Conservation (phyloP, 1,139 yeast genomes). For the Meyerozyma elateridarum region DNA sequence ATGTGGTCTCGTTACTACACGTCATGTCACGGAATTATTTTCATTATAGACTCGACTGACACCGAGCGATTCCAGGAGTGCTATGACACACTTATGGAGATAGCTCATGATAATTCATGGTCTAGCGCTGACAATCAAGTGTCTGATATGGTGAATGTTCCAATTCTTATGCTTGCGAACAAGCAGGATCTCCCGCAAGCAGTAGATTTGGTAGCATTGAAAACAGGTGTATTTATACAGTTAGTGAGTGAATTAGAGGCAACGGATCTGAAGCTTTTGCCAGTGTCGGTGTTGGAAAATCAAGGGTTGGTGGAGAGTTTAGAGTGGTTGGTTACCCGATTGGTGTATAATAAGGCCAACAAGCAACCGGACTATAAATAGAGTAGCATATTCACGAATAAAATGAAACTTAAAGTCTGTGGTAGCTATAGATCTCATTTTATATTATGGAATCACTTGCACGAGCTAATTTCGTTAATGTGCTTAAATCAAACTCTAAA, state of each 20-base stretch:
- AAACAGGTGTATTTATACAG: slow-evolving; percentile 73
- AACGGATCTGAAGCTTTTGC: slow-evolving; percentile 82
- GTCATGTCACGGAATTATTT: slow-evolving; percentile 87
- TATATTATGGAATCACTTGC: no score
- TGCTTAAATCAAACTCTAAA: no score
- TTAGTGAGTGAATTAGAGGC: slow-evolving; percentile 82
- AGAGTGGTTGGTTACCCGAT: slow-evolving; percentile 79
- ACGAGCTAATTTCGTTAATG: no score
- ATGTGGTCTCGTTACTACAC: slow-evolving; percentile 86
- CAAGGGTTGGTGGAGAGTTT: slow-evolving; percentile 83
- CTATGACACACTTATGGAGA: slow-evolving; percentile 49
- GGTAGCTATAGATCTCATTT: no score
- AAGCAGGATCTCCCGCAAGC: slow-evolving; percentile 81
- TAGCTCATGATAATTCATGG: slow-evolving; percentile 43
- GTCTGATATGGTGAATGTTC: slow-evolving; percentile 54
- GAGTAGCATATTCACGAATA: no score
- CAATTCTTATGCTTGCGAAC: slow-evolving; percentile 90
- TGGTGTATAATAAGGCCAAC: slow-evolving; percentile 69
- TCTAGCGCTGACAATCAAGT: slow-evolving; percentile 9
- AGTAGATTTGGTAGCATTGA: slow-evolving; percentile 74
- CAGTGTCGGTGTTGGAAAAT: slow-evolving; percentile 83
- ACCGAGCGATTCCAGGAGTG: slow-evolving; percentile 80
- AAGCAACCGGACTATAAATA: slow-evolving; percentile 59
- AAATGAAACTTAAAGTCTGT: no score
- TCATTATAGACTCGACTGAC: slow-evolving; percentile 89